phyloP scores from a whole-genome alignment of 495 filamentous ascomycete species.

The Niebla homalea region DNA sequence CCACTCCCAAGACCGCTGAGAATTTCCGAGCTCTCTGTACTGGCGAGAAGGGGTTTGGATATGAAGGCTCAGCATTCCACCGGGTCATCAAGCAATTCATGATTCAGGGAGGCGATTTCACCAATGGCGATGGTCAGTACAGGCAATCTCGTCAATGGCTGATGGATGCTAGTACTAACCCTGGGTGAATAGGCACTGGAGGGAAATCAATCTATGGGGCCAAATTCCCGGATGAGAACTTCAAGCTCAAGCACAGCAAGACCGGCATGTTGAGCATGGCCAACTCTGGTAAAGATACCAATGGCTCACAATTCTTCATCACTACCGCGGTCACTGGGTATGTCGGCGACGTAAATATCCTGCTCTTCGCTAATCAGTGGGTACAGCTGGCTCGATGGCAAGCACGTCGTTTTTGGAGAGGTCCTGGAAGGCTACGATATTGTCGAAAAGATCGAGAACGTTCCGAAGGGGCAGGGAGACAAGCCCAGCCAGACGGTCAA shows the following conservation, averaged over 20 bases:
- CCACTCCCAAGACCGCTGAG: conserved; percentile 91
- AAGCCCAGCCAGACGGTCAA: conserved; percentile 64
- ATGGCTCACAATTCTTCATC: conserved; percentile 98
- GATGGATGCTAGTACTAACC: conserved; percentile 9
- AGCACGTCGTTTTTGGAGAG: conserved; percentile 85
- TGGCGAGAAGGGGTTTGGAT: conserved; percentile 93
- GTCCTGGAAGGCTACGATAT: conserved; percentile 86
- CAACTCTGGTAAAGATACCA: conserved; percentile 95
- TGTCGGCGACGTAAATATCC: conserved; percentile 19
- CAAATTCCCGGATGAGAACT: conserved; percentile 97
- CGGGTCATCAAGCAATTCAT: conserved; percentile 98
- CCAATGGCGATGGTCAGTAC: conserved; percentile 64
- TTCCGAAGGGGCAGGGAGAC: conserved; percentile 55
- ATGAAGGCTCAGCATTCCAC: conserved; percentile 92
- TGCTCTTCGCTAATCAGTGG: conserved; percentile 17
- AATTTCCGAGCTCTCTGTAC: conserved; percentile 97
- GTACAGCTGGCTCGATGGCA: conserved; percentile 74
- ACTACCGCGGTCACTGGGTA: conserved; percentile 74
- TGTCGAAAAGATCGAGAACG: conserved; percentile 77
- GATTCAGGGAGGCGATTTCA: conserved; percentile 99
- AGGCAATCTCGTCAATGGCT: neutral
- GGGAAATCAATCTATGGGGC: conserved; percentile 96
- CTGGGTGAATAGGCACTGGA: conserved; percentile 51
- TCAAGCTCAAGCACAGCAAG: conserved; percentile 85
- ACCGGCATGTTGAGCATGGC: conserved; percentile 57